These are phyloP conservation scores for Zhuliangozyma parablackwelliae DNA, from an alignment of 1,139 yeast species.

Conservation along the genomic window DNA sequence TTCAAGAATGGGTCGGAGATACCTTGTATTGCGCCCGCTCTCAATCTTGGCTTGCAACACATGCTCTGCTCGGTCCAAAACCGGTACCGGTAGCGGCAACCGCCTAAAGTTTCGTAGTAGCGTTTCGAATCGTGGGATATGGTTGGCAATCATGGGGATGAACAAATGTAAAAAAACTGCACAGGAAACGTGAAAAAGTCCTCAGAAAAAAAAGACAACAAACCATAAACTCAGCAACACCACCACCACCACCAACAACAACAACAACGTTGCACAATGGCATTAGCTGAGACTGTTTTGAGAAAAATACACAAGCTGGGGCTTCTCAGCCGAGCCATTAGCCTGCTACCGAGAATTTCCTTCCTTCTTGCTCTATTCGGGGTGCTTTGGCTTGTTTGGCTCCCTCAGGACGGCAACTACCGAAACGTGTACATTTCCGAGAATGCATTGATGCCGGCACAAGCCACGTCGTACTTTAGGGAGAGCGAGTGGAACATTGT, in stretches of 20 bases:
- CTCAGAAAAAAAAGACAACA: background rate
- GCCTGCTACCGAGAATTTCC: conserved; percentile 58
- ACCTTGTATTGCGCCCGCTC: too few relatives aligned
- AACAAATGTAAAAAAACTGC: too few relatives aligned
- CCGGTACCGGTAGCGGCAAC: conserved; percentile 7
- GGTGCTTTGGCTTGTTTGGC: conserved; percentile 57
- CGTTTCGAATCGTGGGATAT: background rate
- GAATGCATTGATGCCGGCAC: conserved; percentile 96
- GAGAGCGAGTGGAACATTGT: conserved; percentile 94
- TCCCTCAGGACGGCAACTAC: conserved; percentile 81
- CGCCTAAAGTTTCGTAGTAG: conserved; percentile 7
- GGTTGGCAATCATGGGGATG: background rate
- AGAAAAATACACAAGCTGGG: conserved; percentile 55
- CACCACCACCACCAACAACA: background rate
- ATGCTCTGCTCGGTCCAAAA: background rate
- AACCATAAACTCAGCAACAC: background rate
- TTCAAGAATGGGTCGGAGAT: too few relatives aligned
- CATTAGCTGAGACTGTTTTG: conserved; percentile 53
- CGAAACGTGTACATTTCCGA: conserved; percentile 86
- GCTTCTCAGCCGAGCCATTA: conserved; percentile 53
- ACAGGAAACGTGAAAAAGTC: background rate
- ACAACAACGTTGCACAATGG: conserved; percentile 33
- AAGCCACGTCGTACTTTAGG: conserved; percentile 85
- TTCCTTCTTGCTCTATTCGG: conserved; percentile 58
- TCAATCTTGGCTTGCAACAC: too few relatives aligned